A percentile compares a stretch with the other conserved stretches of the same genome.
Conservation (phyloP, 2,329 filamentous ascomycete species). For the Diaporthe helianthi region DNA sequence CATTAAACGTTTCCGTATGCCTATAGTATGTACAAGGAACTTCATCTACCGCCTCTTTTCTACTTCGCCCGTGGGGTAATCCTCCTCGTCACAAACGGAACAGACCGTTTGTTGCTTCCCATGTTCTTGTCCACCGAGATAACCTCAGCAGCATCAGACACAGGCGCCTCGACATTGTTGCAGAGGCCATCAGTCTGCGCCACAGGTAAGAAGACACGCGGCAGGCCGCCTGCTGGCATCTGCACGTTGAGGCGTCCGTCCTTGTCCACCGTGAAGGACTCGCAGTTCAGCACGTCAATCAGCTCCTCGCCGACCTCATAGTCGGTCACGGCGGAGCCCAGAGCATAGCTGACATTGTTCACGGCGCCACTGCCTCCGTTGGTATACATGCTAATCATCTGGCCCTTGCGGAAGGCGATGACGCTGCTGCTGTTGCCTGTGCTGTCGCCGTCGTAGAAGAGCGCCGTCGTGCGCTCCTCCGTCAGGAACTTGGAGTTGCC, state of each 20-base stretch:
- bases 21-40: not conserved
- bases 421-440: constrained; percentile 39
- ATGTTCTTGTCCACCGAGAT: constrained; percentile 19
- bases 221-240: constrained; percentile 49
- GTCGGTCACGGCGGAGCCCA: constrained; percentile 46
- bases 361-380: constrained; percentile 47
- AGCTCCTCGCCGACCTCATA: constrained; percentile 45
- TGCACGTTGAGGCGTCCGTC: constrained; percentile 51
- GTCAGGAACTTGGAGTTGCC: constrained; percentile 47
- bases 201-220: constrained; percentile 49
- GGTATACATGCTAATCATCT: constrained; percentile 49
- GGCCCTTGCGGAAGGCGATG: constrained; percentile 55
- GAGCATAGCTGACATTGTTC: constrained; percentile 38
- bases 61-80: not conserved
- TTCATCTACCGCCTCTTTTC: not conserved
- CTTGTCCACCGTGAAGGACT: constrained; percentile 48
- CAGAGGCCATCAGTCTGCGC: constrained; percentile 31
- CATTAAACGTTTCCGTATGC: not conserved
- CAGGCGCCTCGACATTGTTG: constrained; percentile 13
- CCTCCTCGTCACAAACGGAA: constrained; percentile 16
- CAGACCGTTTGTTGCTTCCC: constrained; percentile 11
- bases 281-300: constrained; percentile 54
- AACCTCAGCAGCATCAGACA: not conserved
- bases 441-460: constrained; percentile 45
- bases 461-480: constrained; percentile 44